Evolutionary conservation across 208 protist species (phyloP).

Genomic region (Trypanosomatidae sp.): DNA sequence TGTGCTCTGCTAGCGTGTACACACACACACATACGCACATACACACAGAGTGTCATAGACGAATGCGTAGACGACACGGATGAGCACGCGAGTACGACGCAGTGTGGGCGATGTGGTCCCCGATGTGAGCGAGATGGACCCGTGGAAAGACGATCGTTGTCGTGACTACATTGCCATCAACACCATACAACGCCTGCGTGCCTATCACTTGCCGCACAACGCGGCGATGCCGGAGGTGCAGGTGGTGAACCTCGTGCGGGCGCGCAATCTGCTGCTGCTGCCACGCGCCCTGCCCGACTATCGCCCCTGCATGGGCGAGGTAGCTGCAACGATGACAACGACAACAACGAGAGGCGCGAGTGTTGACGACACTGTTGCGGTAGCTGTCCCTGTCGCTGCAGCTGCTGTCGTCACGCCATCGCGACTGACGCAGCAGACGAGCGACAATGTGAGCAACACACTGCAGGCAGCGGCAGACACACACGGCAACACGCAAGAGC

Average conservation of each 20-base stretch:
- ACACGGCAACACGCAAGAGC: no score
- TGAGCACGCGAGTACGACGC: background rate
- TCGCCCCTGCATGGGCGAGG: conserved; percentile 17
- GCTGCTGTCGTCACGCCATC: no score
- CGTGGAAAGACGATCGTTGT: conserved; percentile 70
- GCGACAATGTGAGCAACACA: no score
- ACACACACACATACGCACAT: no score
- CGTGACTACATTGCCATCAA: conserved; percentile 77
- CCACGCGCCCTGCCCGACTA: conserved; percentile 39
- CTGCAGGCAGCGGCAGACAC: no score
- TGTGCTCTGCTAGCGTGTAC: background rate
- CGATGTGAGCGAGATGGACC: conserved; percentile 39
- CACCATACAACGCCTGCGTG: conserved; percentile 64
- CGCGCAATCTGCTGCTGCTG: conserved; percentile 47
- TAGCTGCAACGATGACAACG: background rate
- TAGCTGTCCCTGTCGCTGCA: no score
- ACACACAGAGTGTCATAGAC: background rate
- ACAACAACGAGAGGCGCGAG: background rate
- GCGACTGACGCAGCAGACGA: no score
- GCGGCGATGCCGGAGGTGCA: conserved; percentile 30
- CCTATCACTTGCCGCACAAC: conserved; percentile 34
- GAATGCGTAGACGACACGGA: background rate
- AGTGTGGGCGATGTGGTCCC: conserved; percentile 6
- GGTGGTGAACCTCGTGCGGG: conserved; percentile 33
- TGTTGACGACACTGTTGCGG: no score